Conservation (phyloP, 2,329 filamentous ascomycete genomes). For the Tolypocladium pustulatum region DNA sequence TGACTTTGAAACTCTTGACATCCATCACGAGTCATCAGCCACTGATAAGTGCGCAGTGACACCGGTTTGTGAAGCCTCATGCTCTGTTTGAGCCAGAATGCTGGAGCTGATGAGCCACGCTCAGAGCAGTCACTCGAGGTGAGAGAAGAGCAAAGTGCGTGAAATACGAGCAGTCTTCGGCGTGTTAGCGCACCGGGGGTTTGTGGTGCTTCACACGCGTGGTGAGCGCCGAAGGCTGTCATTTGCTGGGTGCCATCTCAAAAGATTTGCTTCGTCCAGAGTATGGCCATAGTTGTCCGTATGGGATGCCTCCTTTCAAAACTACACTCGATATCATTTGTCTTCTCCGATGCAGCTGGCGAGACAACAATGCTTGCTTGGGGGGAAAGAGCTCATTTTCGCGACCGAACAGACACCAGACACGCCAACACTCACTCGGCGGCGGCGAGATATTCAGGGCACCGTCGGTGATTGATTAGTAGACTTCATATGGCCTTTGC, state of each 20-base stretch:
- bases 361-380: conserved; percentile 2
- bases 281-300: not conserved
- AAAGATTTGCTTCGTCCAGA: not conserved
- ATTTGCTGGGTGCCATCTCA: not conserved
- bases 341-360: not conserved
- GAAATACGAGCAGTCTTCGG: not conserved
- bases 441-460: not conserved
- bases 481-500: not conserved
- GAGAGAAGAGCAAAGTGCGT: not conserved
- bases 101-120: not conserved
- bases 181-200: not conserved
- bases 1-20: not conserved
- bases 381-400: not conserved
- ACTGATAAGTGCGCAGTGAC: not conserved
- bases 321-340: not conserved
- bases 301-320: not conserved
- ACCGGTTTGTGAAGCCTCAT: not conserved
- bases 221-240: not conserved
- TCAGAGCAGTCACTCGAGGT: not conserved
- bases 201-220: not conserved
- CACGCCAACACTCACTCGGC: not conserved
- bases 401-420: not conserved
- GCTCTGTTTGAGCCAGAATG: not conserved
- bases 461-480: not conserved
- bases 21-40: not conserved